Base-by-base conservation (phyloP, 306 rosid species). In the Hippophae rhamnoides region DNA sequence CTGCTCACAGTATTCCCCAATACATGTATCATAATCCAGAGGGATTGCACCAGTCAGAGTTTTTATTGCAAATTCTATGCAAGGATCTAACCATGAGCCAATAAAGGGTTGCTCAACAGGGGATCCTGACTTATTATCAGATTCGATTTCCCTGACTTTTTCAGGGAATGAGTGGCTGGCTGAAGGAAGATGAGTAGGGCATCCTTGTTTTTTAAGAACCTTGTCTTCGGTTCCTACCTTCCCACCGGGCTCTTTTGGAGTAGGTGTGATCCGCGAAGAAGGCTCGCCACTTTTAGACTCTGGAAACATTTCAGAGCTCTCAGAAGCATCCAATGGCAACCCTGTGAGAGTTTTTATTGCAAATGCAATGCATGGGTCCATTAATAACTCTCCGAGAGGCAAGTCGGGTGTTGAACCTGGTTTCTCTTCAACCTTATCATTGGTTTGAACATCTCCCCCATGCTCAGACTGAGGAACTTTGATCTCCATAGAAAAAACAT, bases 291-390 rank as follows among this genome's bases (percentile, higher is more conserved):
- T 54, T 56, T 13, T 68, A 6, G 68, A 56, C 13, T 53, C 61
- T 1, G 64, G 59, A 25, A 64, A 69, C 45, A 64, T 44, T 52
- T 71, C 73, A 12, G 79, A 58, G 71, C 40, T 62, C 57, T 67
- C 76, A 42, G 76, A 52, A 52, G 62, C 50, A 5, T 78, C 90
- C 46, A 79, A 67, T 41, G 78, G 64, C 61, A 14, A 57, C 56
- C 83, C 94, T 5, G 89, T 82, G 63, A 92, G 90, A 64, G 86
- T 84, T 70, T 88, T 84, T 67, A 88, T 67, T 10, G 99, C 96
- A 75, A 92, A 92, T 44, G 95, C 96, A 43, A 92, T 88, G 69
- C 95, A 92, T 12, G 99, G 99, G 56, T 92, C 99, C 7, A 81
- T 64, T 71, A 89, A 69, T 6, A 92, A 63, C 65, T 88, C 89